phyloP scores from a whole-genome alignment of 805 yeast genomes.

The Metschnikowia reukaufii region DNA sequence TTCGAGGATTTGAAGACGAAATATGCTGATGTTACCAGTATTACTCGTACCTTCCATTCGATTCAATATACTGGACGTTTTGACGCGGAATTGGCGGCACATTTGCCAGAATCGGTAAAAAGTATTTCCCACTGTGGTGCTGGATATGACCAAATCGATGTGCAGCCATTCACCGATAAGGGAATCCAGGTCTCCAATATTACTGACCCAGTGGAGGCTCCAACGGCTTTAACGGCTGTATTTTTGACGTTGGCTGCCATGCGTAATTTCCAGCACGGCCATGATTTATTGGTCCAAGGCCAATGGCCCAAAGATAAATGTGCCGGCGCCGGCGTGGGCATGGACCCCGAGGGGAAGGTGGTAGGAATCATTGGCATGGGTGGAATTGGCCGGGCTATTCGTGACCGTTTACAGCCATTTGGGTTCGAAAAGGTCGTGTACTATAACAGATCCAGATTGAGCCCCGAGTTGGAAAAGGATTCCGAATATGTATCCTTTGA shows the following conservation, averaged over 20 bases:
- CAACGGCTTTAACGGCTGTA: constrained; percentile 73
- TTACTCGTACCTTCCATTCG: constrained; percentile 56
- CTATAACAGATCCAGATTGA: constrained; percentile 63
- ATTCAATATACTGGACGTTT: constrained; percentile 58
- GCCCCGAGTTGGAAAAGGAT: constrained; percentile 62
- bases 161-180: constrained; percentile 48
- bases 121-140: constrained; percentile 68
- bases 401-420: constrained; percentile 70
- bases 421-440: constrained; percentile 72
- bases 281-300: constrained; percentile 51
- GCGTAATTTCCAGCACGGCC: constrained; percentile 66
- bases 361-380: constrained; percentile 88
- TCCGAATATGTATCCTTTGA: constrained; percentile 73
- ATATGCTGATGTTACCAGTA: constrained; percentile 43
- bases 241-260: constrained; percentile 61
- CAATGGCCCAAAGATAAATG: constrained; percentile 54
- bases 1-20: constrained; percentile 43
- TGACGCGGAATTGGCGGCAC: constrained; percentile 57
- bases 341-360: constrained; percentile 71
- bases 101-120: constrained; percentile 54
- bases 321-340: constrained; percentile 61
- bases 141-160: constrained; percentile 73
- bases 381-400: constrained; percentile 82
- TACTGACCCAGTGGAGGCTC: constrained; percentile 63
- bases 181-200: constrained; percentile 67